Conservation (phyloP, 148 eudicot genomes). For the Nepenthes gracilis region DNA sequence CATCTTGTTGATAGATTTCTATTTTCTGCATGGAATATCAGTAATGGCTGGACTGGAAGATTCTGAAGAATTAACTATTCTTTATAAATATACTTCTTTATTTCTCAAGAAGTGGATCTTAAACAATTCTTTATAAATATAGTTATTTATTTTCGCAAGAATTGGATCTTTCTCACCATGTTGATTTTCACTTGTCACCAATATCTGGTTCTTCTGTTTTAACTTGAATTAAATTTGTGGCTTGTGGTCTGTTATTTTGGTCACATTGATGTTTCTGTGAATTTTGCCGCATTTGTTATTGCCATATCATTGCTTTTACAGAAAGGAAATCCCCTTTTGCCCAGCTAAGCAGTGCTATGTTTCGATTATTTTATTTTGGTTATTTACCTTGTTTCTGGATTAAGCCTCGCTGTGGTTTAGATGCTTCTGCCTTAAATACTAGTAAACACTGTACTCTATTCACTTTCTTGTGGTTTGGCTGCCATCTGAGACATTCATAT, state of each 20-base stretch:
- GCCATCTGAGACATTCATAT: no score
- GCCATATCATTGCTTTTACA: slow-evolving; percentile 79
- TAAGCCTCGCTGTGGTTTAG: slow-evolving; percentile 82
- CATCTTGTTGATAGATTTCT: no score
- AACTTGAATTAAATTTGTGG: neutral
- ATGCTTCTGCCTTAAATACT: slow-evolving; percentile 70
- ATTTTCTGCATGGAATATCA: no score
- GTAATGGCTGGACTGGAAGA: no score
- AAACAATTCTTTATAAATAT: no score
- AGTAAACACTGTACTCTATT: slow-evolving; percentile 28
- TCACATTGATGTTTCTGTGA: slow-evolving; percentile 82
- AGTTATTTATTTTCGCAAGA: no score
- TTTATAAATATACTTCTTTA: no score
- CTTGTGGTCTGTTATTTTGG: slow-evolving; percentile 52
- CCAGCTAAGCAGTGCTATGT: slow-evolving; percentile 88
- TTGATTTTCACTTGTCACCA: no score
- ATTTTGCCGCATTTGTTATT: slow-evolving; percentile 81
- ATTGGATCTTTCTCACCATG: no score
- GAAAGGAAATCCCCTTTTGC: slow-evolving; percentile 88
- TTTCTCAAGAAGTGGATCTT: no score
- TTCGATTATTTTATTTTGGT: slow-evolving; percentile 92
- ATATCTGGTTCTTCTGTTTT: no score
- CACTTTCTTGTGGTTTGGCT: neutral
- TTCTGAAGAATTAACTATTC: no score
- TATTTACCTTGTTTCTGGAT: slow-evolving; percentile 96